phyloP scores from a whole-genome alignment of 352 stramenopile species.

The Phytophthora sp. region DNA sequence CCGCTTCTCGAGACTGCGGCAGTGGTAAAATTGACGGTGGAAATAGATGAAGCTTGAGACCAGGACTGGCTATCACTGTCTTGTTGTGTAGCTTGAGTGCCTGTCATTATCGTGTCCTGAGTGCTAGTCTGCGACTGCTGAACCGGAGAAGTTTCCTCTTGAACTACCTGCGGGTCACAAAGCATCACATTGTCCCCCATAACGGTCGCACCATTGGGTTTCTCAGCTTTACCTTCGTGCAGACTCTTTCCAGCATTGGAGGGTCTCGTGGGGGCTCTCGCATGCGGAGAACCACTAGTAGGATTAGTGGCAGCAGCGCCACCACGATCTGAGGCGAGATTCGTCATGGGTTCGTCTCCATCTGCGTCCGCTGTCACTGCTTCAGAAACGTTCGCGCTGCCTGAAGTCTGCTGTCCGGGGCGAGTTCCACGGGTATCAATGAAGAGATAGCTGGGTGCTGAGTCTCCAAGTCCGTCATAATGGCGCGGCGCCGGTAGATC shows the following conservation, averaged over 20 bases:
- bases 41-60: slow-evolving; percentile 7
- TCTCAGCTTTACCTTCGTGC: slow-evolving; percentile 16
- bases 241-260: slow-evolving; percentile 28
- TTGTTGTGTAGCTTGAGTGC: slow-evolving; percentile 22
- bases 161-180: slow-evolving; percentile 6
- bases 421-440: slow-evolving; percentile 53
- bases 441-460: slow-evolving; percentile 59
- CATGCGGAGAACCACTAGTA: slow-evolving; percentile 3
- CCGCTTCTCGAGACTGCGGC: background rate
- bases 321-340: slow-evolving; percentile 24
- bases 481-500: slow-evolving; percentile 15
- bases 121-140: slow-evolving; percentile 19
- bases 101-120: slow-evolving; percentile 12
- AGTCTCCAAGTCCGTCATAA: slow-evolving; percentile 39
- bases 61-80: slow-evolving; percentile 17
- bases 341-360: slow-evolving; percentile 45
- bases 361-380: slow-evolving; percentile 22
- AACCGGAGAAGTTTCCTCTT: slow-evolving; percentile 2
- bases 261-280: background rate
- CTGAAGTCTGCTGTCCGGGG: slow-evolving; percentile 8
- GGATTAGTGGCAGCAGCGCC: slow-evolving; percentile 1
- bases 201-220: slow-evolving; percentile 5
- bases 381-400: background rate
- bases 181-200: slow-evolving; percentile 12
- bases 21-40: slow-evolving; percentile 7